Percentiles rank a stretch among this genome's conserved stretches.
phyloP scores from a whole-genome alignment of 495 filamentous ascomycete species.

The Echria macrotheca region DNA sequence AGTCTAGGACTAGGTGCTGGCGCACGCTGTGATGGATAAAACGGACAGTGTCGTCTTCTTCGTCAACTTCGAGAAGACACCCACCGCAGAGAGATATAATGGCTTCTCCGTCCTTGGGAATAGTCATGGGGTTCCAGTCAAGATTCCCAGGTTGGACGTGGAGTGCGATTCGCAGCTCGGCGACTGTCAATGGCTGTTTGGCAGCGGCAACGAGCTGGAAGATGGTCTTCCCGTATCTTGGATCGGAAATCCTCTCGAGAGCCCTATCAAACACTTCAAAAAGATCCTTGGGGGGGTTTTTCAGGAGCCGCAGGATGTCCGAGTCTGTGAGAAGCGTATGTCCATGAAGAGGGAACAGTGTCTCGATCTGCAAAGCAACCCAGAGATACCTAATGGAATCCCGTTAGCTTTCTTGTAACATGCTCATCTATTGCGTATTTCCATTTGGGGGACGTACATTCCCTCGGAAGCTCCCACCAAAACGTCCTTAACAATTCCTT shows the following conservation, averaged over 20 bases:
- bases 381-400: slow-evolving; percentile 3
- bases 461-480: background rate
- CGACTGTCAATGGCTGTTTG: background rate
- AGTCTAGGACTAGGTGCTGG: background rate
- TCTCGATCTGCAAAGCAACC: background rate
- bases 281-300: background rate
- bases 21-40: slow-evolving; percentile 9
- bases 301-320: background rate
- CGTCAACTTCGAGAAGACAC: background rate
- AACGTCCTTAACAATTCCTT: background rate
- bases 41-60: background rate
- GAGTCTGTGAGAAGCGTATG: background rate
- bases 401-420: background rate
- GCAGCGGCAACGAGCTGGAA: background rate
- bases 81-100: background rate
- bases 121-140: fast-evolving
- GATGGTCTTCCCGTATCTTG: background rate
- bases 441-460: background rate
- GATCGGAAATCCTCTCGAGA: background rate
- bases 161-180: background rate
- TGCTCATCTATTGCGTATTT: background rate
- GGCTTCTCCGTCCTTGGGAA: background rate
- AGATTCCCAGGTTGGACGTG: background rate
- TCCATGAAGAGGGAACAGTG: background rate
- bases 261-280: background rate